Evolutionary conservation across 495 filamentous ascomycete species (phyloP), one percentile per base, ranked within the genome.

Genomic region (Trichoderma erinaceum): DNA sequence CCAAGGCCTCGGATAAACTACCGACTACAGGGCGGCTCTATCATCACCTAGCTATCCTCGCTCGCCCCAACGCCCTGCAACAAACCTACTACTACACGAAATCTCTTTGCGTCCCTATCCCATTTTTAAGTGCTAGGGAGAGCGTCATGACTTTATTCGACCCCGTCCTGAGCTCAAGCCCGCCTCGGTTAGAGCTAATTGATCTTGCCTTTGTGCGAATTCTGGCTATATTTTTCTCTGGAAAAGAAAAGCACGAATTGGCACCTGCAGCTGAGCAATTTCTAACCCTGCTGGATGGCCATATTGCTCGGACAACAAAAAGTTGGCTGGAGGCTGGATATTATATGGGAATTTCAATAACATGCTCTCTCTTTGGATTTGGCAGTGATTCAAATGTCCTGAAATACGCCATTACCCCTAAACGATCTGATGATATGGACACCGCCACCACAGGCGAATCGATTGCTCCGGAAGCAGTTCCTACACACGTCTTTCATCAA

Each of bases 31-130:
- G 92, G 0, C 79, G 93, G 0, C 81, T 96, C 3, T 92, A 95
- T 67, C 93, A 96, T 75, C 92, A 96, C 73, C 81, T 95, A 7
- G 93, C 90, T 0, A 92, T 96, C 18, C 78, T 96, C 18, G 89
- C 92, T 13, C 81, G 91, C 15, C 91, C 90, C 0, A 89, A 92
- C 71, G 80, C 85, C 3, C 71, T 92, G 0, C 87, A 89, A 70
- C 92, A 96, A 73, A 76, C 96, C 0, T 93, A 88, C 69, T 89
- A 88, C 70, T 96, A 95, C 66, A 70, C 74, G 8, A 83, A 83
- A 65, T 78, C 79, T 0, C 75, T 81, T 3, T 82, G 80, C n/a
- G 81, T 83, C 1, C 76, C 78, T 0, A 76, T 82, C 13, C 85
- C 88, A 0, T 92, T 90, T 69, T 70, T 68, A 5, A 86, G 84